Evolutionary conservation across 2,329 filamentous ascomycete genomes (phyloP).

Genomic region (Aspergillus udagawae): DNA sequence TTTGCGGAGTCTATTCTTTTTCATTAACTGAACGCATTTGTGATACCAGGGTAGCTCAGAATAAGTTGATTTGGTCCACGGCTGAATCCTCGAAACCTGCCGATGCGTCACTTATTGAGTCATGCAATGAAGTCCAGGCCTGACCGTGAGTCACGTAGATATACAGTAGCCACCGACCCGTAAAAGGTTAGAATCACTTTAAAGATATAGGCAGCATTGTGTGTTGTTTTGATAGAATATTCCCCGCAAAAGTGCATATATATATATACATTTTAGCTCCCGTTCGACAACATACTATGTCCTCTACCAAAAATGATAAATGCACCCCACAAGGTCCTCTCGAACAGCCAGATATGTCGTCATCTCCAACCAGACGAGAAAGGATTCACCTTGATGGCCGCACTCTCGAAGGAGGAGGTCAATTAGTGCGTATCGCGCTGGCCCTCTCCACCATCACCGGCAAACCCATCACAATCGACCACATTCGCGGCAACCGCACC

Average conservation of each 20-base stretch:
- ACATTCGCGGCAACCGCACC: conserved; percentile 50
- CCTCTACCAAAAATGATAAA: no score
- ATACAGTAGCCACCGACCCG: no score
- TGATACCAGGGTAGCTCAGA: background rate
- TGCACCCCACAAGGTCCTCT: background rate
- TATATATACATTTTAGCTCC: background rate
- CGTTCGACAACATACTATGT: no score
- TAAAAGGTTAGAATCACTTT: no score
- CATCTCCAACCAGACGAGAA: background rate
- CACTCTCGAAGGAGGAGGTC: conserved; percentile 60
- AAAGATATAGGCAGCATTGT: background rate
- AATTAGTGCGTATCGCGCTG: conserved; percentile 56
- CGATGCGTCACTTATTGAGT: background rate
- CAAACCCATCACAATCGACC: conserved; percentile 47
- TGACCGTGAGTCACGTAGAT: background rate
- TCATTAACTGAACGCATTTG: background rate
- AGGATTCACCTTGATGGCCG: conserved; percentile 49
- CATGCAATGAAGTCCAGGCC: background rate
- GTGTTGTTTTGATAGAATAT: no score
- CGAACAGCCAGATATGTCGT: background rate
- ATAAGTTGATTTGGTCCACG: background rate
- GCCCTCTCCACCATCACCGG: conserved; percentile 52
- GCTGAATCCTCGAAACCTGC: background rate
- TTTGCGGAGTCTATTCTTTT: background rate
- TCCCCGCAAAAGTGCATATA: no score